These are phyloP conservation scores for Ceratocystis albifundus DNA, from an alignment of 2,329 filamentous ascomycete species.

Conservation along the genomic window DNA sequence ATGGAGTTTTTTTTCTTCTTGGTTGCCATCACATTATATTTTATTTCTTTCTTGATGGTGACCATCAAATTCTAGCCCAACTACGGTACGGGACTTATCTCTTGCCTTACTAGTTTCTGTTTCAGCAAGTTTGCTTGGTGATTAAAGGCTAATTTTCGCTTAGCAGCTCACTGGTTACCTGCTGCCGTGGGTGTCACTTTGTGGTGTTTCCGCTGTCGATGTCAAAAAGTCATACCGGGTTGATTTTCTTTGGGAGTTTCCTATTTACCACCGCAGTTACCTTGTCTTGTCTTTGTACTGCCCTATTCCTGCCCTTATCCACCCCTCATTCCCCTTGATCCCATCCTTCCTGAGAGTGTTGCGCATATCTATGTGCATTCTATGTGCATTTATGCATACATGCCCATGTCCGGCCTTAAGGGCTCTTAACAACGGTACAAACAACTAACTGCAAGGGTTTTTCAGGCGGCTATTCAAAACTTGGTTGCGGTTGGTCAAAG, in stretches of 20 bases:
- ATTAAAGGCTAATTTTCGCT: no score
- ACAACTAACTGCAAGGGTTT: no score
- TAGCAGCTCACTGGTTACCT: background rate
- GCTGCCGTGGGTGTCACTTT: background rate
- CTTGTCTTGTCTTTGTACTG: background rate
- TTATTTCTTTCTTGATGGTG: background rate
- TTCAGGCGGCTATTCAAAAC: no score
- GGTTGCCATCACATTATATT: background rate
- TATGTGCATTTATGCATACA: no score
- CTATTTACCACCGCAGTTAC: background rate
- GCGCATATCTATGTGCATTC: no score
- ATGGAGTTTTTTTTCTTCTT: no score
- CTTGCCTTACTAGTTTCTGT: background rate
- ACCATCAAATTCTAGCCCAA: no score
- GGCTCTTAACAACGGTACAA: no score
- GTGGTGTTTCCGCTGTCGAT: background rate
- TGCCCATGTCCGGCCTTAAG: no score
- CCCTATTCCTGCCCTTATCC: background rate
- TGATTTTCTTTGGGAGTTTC: background rate
- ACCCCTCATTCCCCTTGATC: background rate
- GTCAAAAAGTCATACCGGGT: background rate
- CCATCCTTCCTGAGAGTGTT: background rate
- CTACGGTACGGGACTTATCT: no score
- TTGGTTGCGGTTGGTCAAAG: no score
- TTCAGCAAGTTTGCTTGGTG: background rate